Base-by-base conservation (phyloP, 192 early-diverging fungal species). In the Coemansia sp. region DNA sequence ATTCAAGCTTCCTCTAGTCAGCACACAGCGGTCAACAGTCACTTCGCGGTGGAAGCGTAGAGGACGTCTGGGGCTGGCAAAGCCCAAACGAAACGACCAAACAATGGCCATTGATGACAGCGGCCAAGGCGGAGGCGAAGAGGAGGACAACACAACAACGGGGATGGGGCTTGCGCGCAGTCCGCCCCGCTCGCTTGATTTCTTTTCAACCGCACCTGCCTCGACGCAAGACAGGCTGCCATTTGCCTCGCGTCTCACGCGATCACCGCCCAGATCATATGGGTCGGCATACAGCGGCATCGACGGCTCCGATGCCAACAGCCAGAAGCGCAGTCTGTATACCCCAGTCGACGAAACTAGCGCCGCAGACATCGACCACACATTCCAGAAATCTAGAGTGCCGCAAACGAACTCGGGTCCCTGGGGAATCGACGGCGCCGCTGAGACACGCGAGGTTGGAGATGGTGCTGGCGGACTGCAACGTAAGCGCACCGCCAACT, bases 51-150 rank as follows among this genome's bases (percentile, higher is more conserved):
- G 75, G 75, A 71, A 64, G 67, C 69, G 75, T 5, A 13, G 32
- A 38, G 57, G 57, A 19, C 71, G 77, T 3, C 67, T 83, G 45
- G 81, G 81, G 12, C 63, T 83, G 63, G 81, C 69, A 43, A 83
- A 83, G 56, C 81, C 81, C 13, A 73, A 67, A 64, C 63, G 81
- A 8, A 41, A 21, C 38, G 81, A 68, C 44, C 37, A 65, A 10
- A 48, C 50, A 0, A 37, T 42, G n/a, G 52, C 47, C 13, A 60
- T 68, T 9, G 75, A 77, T 12, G 68, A 77, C 21, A 72, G 52
- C 50, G 26, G 53, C 39, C 53, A 71, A 10, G 40, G 38, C n/a
- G 23, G 9, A 9, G 70, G 67, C n/a, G 23, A 11, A 9, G 70
- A 69, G 2, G 62, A 63, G 16, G 53, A 70, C 23, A 41, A 39